Conservation (phyloP, 805 yeast genomes). For the Saturnispora sekii region DNA sequence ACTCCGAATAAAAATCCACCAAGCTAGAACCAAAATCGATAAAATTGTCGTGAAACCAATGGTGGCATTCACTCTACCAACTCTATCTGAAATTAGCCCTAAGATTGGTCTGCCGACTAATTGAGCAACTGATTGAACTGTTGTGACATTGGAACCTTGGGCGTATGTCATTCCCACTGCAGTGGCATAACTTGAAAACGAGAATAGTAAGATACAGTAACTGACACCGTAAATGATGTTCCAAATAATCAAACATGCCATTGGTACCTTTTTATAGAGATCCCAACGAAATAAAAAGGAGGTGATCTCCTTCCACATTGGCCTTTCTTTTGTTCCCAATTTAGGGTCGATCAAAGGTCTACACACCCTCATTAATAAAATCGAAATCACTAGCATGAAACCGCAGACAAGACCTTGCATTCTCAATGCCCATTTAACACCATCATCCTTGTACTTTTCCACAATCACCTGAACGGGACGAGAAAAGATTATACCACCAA, state of each 20-base stretch:
- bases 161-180: conserved; percentile 37
- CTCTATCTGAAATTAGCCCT: conserved; percentile 37
- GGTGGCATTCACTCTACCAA: conserved; percentile 40
- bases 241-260: conserved; percentile 20
- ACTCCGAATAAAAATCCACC: conserved; percentile 40
- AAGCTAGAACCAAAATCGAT: conserved; percentile 32
- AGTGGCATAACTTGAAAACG: conserved; percentile 39
- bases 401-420: conserved; percentile 30
- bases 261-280: conserved; percentile 16
- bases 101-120: conserved; percentile 40
- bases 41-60: conserved; percentile 28
- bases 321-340: conserved; percentile 10
- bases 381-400: conserved; percentile 14
- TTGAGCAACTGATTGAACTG: conserved; percentile 39
- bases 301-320: conserved; percentile 16
- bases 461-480: conserved; percentile 35
- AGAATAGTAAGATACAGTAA: conserved; percentile 32
- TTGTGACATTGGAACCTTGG: conserved; percentile 39
- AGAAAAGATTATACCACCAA: conserved; percentile 42
- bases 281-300: conserved; percentile 11
- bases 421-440: conserved; percentile 34
- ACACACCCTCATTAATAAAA: conserved; percentile 18
- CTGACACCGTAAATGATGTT: conserved; percentile 21
- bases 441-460: conserved; percentile 19
- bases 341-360: conserved; percentile 15